Percentiles rank a stretch among this genome's conserved stretches.
phyloP scores from a whole-genome alignment of 345 rosid genomes.

The Syzygium jambos region DNA sequence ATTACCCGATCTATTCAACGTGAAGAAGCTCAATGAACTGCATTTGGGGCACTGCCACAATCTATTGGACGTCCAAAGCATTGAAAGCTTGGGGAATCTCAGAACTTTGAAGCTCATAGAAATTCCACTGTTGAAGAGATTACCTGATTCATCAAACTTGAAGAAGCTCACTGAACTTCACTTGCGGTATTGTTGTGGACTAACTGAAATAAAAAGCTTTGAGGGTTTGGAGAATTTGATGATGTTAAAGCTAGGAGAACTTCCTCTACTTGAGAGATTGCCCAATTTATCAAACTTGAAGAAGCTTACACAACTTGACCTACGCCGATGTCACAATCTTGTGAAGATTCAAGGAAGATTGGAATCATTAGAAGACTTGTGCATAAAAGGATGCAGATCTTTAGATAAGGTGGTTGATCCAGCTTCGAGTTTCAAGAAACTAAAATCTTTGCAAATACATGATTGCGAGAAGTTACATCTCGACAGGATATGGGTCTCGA shows the following conservation, averaged over 20 bases:
- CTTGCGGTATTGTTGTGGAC: neutral
- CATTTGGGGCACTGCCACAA: neutral
- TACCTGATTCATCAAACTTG: neutral
- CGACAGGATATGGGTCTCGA: no score
- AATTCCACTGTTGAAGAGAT: neutral
- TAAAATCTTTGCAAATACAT: no score
- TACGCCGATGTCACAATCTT: neutral
- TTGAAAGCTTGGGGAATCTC: neutral
- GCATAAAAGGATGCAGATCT: neutral
- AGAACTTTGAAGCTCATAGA: neutral
- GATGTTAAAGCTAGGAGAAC: no score
- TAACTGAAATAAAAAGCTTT: neutral
- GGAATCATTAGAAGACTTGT: neutral
- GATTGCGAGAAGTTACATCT: no score
- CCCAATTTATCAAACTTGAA: neutral
- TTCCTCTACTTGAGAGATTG: neutral
- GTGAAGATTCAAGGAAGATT: neutral
- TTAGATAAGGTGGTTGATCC: no score
- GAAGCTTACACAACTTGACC: neutral
- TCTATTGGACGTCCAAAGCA: neutral
- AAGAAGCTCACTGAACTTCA: neutral
- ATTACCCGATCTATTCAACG: neutral
- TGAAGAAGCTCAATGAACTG: neutral
- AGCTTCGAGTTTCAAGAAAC: no score
- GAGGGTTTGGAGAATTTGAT: no score